Conservation (phyloP, 441 rosid species). For the Euphorbia schlechtendalii region DNA sequence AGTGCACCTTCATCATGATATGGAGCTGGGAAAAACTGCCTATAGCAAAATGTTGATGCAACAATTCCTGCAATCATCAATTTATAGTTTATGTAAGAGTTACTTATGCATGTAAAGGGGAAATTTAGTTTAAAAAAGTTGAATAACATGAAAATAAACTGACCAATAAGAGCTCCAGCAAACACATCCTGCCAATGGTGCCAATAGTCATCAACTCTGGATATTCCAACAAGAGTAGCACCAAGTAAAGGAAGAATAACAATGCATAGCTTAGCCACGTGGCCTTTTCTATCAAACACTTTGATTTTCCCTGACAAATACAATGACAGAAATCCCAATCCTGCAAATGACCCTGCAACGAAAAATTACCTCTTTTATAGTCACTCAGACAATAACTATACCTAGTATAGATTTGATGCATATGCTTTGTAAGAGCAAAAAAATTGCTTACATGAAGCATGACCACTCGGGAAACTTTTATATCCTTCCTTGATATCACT, state of each 20-base stretch:
- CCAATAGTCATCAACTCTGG: conserved; percentile 92
- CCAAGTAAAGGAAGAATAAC: conserved; percentile 56
- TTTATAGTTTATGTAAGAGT: neutral
- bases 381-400: too few species aligned
- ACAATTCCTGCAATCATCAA: conserved; percentile 34
- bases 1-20: conserved; percentile 47
- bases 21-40: conserved; percentile 73
- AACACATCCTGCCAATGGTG: conserved; percentile 97
- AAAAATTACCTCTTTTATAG: too few species aligned
- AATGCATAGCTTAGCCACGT: conserved; percentile 81
- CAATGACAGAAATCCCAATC: conserved; percentile 60
- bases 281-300: conserved; percentile 72
- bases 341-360: conserved; percentile 85
- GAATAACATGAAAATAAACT: neutral
- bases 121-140: too few species aligned
- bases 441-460: conserved; percentile 71
- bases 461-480: conserved; percentile 90
- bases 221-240: conserved; percentile 70
- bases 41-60: conserved; percentile 60
- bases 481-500: conserved; percentile 72
- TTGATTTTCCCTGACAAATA: conserved; percentile 68
- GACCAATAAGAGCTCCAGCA: conserved; percentile 69
- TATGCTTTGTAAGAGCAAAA: too few species aligned
- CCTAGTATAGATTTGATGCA: too few species aligned
- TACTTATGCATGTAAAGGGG: too few species aligned